These are phyloP conservation scores for Fusarium bulbicola DNA, from an alignment of 2,329 filamentous ascomycete genomes.

Conservation along the genomic window DNA sequence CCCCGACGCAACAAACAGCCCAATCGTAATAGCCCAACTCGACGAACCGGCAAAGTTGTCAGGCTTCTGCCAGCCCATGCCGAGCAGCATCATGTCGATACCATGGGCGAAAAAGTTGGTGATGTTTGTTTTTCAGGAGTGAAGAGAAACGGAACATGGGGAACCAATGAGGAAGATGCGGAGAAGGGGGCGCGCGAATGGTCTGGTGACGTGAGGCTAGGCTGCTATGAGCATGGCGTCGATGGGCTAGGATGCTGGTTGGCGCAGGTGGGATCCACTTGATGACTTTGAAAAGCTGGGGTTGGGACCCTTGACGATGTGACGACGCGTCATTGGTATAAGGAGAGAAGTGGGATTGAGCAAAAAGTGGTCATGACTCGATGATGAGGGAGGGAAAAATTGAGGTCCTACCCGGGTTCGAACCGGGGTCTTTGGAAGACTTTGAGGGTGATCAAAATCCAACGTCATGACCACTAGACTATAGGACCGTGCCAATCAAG, in stretches of 20 bases:
- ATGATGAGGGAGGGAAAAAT: not conserved
- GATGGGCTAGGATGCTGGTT: no score
- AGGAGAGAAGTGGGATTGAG: not conserved
- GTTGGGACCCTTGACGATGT: not conserved
- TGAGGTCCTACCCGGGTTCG: constrained; percentile 27
- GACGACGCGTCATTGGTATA: not conserved
- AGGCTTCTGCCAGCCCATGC: constrained; percentile 78
- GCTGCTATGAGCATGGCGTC: not conserved
- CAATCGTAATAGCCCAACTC: constrained; percentile 76
- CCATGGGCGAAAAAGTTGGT: not conserved
- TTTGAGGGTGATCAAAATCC: constrained; percentile 14
- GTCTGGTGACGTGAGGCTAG: not conserved
- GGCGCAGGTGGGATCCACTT: not conserved
- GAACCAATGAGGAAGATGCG: not conserved
- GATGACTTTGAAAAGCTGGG: not conserved
- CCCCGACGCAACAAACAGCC: constrained; percentile 74
- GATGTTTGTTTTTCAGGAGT: not conserved
- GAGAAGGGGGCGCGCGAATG: not conserved
- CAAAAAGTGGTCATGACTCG: not conserved
- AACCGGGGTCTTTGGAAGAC: constrained; percentile 26
- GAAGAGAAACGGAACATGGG: not conserved
- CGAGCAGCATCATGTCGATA: constrained; percentile 64
- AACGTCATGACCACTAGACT: constrained; percentile 30
- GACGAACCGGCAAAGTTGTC: constrained; percentile 78
- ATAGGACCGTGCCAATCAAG: constrained; percentile 3